phyloP scores from a whole-genome alignment of 1,284 basidiomycete species.

The Ustilago nuda region DNA sequence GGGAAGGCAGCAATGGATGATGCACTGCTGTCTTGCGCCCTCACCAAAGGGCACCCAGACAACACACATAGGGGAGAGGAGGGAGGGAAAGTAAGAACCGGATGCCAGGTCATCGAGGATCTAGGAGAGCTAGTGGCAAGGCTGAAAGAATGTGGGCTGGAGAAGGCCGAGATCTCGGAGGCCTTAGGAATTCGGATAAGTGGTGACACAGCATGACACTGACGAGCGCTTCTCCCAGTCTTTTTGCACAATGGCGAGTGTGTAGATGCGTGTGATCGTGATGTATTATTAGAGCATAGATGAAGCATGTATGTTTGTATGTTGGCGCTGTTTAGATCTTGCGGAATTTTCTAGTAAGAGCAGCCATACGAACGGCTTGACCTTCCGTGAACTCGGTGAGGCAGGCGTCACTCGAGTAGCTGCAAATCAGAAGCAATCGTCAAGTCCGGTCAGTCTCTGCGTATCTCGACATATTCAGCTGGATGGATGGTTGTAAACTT shows the following conservation, averaged over 20 bases:
- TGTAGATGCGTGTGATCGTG: neutral
- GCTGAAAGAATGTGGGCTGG: conserved; percentile 21
- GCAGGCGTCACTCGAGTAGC: conserved; percentile 52
- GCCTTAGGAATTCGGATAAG: conserved; percentile 25
- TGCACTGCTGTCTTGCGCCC: conserved; percentile 34
- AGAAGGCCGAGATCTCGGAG: conserved; percentile 27
- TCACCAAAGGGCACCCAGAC: conserved; percentile 21
- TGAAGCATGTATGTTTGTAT: neutral
- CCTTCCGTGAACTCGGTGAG: conserved; percentile 51
- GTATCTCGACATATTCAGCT: neutral
- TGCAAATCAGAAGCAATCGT: neutral
- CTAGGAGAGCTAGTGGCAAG: conserved; percentile 40
- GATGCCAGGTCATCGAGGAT: conserved; percentile 44
- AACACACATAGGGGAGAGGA: conserved; percentile 7
- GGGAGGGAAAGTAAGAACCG: conserved; percentile 31
- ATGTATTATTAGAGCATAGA: conserved; percentile 7
- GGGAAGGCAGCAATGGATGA: conserved; percentile 10
- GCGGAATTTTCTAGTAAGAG: conserved; percentile 36
- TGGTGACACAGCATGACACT: neutral
- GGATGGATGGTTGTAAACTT: conserved; percentile 9
- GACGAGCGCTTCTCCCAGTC: too few relatives aligned
- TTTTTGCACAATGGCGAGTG: too few relatives aligned
- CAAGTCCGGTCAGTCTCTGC: neutral
- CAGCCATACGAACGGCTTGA: conserved; percentile 51
- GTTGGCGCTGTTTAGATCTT: conserved; percentile 12